Percentiles rank a stretch among this genome's conserved stretches.
Evolutionary conservation across 1,139 yeast genomes (phyloP).

Genomic region (Candida tropicalis): DNA sequence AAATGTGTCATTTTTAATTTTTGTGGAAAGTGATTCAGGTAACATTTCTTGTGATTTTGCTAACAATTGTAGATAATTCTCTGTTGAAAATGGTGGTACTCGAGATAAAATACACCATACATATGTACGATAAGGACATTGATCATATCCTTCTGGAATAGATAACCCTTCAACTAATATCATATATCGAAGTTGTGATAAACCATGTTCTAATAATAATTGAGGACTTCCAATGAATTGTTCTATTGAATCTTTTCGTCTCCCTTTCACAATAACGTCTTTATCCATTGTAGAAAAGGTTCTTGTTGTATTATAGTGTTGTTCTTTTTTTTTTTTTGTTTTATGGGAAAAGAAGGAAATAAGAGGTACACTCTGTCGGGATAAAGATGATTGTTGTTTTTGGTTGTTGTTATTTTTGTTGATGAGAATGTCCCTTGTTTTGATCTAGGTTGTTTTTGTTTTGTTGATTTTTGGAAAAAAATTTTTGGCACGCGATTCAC

Average conservation of each 20-base stretch:
- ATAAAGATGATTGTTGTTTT: no score
- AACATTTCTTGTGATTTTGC: slow-evolving; percentile 55
- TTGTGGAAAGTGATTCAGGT: slow-evolving; percentile 52
- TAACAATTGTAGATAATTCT: slow-evolving; percentile 57
- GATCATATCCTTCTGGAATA: slow-evolving; percentile 49
- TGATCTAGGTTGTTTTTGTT: slow-evolving; percentile 1
- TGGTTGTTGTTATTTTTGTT: no score
- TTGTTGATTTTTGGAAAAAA: slow-evolving; percentile 1
- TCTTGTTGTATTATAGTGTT: no score
- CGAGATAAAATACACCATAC: slow-evolving; percentile 83
- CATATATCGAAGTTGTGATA: slow-evolving; percentile 78
- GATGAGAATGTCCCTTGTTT: neutral
- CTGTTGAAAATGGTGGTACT: slow-evolving; percentile 59
- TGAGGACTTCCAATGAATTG: slow-evolving; percentile 64
- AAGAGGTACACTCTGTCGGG: no score
- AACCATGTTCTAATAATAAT: slow-evolving; percentile 64
- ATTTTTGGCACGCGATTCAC: slow-evolving; percentile 1
- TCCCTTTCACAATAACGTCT: slow-evolving; percentile 28
- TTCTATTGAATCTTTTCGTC: slow-evolving; percentile 68
- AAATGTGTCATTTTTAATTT: slow-evolving; percentile 85
- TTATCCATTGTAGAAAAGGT: slow-evolving; percentile 1
- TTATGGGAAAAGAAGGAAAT: no score
- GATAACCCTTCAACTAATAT: slow-evolving; percentile 78
- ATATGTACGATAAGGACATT: slow-evolving; percentile 69
- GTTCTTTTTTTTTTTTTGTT: no score